Base-by-base conservation (phyloP, 177 flowering plant species). In the Vitis hybrid region DNA sequence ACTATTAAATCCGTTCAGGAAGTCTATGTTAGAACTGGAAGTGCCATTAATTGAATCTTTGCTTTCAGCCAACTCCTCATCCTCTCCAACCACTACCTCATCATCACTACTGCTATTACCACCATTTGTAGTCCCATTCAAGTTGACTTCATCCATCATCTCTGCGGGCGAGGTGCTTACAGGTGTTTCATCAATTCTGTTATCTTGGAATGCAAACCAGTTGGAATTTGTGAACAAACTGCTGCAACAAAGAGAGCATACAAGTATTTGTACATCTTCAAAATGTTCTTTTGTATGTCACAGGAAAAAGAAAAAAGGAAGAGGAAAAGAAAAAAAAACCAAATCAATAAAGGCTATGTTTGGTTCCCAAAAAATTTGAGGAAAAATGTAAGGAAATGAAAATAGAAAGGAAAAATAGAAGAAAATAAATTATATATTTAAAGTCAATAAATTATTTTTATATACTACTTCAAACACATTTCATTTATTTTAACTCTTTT, bases 201-300 rank as follows among this genome's bases (percentile, higher is more conserved):
- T 91, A 49, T 91, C 97, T 85, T 88, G 87, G 81, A 91, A 94
- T 27, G 97, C 90, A 78, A 93, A 93, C 99, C 99, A 94, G 84
- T 94, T 89, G 70, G 99, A 90, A 75, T 94, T 94, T 61, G 99
- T 94, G 81, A 94, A 91, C 78, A 94, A 82, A 74, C 92, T 88
- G 90, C 92, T 72, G 72, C 70, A 83, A 50, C 48, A 69, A 35
- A 52, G 49, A 64, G 73, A 54, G 57, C 69, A 27, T n/a, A 13
- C 27, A 13, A 2, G 11, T 24, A 52, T 52, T 51, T 35, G 27
- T 17, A 5, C 40, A 3, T 52, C 48, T 15, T 30, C 14, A 51
- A 52, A 21, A 14, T 13, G 52, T 21, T 4, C 19, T 63, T 24
- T 5, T 46, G 15, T 9, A 49, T 17, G 49, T 19, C 49, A 21